Conservation (phyloP, 1,284 basidiomycete genomes). For the Apiotrichum sp. region DNA sequence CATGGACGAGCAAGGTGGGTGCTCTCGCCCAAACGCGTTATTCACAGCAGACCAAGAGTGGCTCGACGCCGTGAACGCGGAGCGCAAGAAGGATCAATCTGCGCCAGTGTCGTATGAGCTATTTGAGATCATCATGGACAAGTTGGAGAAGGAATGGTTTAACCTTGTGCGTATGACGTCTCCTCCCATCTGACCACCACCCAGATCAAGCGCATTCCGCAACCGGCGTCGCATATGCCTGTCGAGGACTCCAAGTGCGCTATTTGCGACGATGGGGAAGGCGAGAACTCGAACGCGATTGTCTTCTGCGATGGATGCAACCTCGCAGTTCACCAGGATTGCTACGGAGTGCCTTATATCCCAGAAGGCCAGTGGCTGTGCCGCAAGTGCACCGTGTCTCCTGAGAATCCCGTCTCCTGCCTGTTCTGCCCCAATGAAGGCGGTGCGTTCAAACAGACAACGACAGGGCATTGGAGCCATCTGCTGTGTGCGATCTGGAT, state of each 20-base stretch:
- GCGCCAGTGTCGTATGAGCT: conserved; percentile 73
- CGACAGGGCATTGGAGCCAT: conserved; percentile 90
- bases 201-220: conserved; percentile 84
- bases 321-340: conserved; percentile 97
- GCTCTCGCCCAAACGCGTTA: neutral
- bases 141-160: conserved; percentile 98
- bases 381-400: conserved; percentile 95
- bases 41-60: conserved; percentile 77
- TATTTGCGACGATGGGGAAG: conserved; percentile 96
- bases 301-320: conserved; percentile 99
- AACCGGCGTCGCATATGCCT: conserved; percentile 68
- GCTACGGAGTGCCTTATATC: conserved; percentile 98
- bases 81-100: conserved; percentile 71
- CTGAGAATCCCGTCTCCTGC: conserved; percentile 80
- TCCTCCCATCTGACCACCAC: neutral
- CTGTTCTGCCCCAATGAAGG: conserved; percentile 92
- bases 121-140: conserved; percentile 96
- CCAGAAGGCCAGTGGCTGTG: conserved; percentile 99
- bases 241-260: conserved; percentile 93
- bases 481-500: conserved; percentile 97
- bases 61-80: conserved; percentile 79
- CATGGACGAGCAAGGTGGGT: conserved; percentile 94
- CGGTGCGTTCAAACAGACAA: conserved; percentile 97
- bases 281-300: conserved; percentile 97
- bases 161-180: conserved; percentile 63